Conservation (phyloP, 2,329 filamentous ascomycete species). For the Alternaria sp. region DNA sequence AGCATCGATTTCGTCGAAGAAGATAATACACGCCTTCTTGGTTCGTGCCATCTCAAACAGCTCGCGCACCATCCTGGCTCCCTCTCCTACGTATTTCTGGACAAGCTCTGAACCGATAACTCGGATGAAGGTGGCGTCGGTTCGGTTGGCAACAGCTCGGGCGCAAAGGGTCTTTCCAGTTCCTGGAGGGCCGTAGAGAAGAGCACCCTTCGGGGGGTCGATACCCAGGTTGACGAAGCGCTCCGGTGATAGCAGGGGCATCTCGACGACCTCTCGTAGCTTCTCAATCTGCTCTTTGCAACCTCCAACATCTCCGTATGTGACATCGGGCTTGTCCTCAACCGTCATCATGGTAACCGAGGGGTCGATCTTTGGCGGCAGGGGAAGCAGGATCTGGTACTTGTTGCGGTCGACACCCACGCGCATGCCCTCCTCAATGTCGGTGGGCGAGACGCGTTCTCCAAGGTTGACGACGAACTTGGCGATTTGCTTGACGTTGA, state of each 20-base stretch:
- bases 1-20: slow-evolving; percentile 98
- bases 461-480: slow-evolving; percentile 99
- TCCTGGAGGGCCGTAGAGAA: slow-evolving; percentile 94
- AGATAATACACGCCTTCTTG: slow-evolving; percentile 99
- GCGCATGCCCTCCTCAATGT: slow-evolving; percentile 99
- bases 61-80: slow-evolving; percentile 97
- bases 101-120: slow-evolving; percentile 98
- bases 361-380: slow-evolving; percentile 98
- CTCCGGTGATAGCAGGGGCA: slow-evolving; percentile 95
- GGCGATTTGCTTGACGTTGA: slow-evolving; percentile 99
- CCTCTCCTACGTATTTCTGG: slow-evolving; percentile 98
- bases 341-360: slow-evolving; percentile 99
- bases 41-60: slow-evolving; percentile 99
- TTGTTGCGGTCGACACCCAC: slow-evolving; percentile 98
- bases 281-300: slow-evolving; percentile 99
- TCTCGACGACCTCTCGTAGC: slow-evolving; percentile 96
- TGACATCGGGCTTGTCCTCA: slow-evolving; percentile 99
- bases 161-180: slow-evolving; percentile 99
- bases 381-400: slow-evolving; percentile 95
- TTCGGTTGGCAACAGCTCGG: slow-evolving; percentile 95
- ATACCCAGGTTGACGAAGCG: slow-evolving; percentile 99
- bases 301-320: slow-evolving; percentile 96
- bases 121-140: slow-evolving; percentile 97
- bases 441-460: slow-evolving; percentile 94
- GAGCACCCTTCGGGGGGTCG: slow-evolving; percentile 94